Conservation (phyloP, 148 eudicot species). For the Limonium bicolor region DNA sequence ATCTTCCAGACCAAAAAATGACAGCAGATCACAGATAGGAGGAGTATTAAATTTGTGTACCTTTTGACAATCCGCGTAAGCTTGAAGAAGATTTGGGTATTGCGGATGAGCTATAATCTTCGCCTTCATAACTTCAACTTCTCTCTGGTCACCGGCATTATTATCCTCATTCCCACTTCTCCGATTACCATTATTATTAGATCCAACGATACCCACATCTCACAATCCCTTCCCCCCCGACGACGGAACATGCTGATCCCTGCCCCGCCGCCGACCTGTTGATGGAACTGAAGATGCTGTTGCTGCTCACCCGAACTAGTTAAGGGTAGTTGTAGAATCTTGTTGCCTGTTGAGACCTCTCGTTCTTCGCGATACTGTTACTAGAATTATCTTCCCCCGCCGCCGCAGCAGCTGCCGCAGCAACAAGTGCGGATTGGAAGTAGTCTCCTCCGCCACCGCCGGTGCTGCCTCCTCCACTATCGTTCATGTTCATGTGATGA, state of each 20-base stretch:
- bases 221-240: background rate
- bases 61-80: slow-evolving; percentile 93
- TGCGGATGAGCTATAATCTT: slow-evolving; percentile 91
- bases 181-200: background rate
- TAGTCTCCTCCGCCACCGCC: background rate
- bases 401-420: background rate
- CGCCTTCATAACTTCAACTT: slow-evolving; percentile 62
- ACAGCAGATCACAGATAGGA: background rate
- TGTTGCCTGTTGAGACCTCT: background rate
- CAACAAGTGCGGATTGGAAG: background rate
- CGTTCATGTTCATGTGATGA: slow-evolving; percentile 2
- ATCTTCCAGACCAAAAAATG: background rate
- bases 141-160: slow-evolving; percentile 5
- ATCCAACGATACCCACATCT: background rate
- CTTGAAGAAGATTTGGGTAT: slow-evolving; percentile 75
- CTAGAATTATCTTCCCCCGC: background rate
- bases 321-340: slow-evolving; percentile 4
- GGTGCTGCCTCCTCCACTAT: slow-evolving; percentile 2
- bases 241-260: background rate
- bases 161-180: background rate
- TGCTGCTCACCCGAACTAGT: background rate
- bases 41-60: slow-evolving; percentile 9
- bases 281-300: too few relatives aligned
- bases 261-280: too few relatives aligned
- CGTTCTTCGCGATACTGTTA: slow-evolving; percentile 1